Conservation (phyloP, 2,329 filamentous ascomycete species). For the Trichophyton benhamiae region DNA sequence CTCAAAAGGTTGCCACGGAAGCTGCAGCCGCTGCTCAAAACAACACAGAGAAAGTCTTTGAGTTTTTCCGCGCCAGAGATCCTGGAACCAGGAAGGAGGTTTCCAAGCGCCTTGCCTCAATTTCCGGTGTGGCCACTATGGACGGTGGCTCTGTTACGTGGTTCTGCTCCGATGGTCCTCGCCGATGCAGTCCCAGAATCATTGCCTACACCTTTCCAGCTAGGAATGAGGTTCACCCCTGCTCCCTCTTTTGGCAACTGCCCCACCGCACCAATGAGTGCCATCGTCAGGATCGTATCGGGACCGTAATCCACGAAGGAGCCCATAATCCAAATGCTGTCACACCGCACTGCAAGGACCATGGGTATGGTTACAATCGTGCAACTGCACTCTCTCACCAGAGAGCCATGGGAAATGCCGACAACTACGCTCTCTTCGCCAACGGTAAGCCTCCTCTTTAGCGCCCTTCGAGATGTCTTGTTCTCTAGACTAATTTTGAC, state of each 20-base stretch:
- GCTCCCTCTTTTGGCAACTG: conserved; percentile 41
- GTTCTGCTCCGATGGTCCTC: conserved; percentile 48
- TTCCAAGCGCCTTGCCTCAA: conserved; percentile 39
- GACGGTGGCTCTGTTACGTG: conserved; percentile 39
- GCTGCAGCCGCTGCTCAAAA: conserved; percentile 22
- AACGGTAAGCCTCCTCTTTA: conserved; percentile 27
- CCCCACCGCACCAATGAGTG: conserved; percentile 39
- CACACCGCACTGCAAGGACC: conserved; percentile 46
- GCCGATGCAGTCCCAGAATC: conserved; percentile 40
- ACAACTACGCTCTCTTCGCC: conserved; percentile 46
- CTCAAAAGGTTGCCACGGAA: conserved; percentile 39
- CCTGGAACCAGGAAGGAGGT: conserved; percentile 38
- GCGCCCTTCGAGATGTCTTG: background rate
- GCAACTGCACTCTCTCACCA: conserved; percentile 33
- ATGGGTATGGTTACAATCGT: conserved; percentile 46
- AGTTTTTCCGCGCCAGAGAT: conserved; percentile 53
- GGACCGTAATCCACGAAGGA: conserved; percentile 53
- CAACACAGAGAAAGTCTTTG: conserved; percentile 38
- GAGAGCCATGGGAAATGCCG: conserved; percentile 51
- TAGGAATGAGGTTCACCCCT: conserved; percentile 48
- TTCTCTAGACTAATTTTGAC: background rate
- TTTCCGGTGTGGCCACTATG: conserved; percentile 46
- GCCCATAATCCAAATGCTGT: conserved; percentile 48
- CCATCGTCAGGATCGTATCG: conserved; percentile 54
- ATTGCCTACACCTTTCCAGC: conserved; percentile 51